Base-by-base conservation (phyloP, 306 rosid species). In the Begonia fuchsioides region DNA sequence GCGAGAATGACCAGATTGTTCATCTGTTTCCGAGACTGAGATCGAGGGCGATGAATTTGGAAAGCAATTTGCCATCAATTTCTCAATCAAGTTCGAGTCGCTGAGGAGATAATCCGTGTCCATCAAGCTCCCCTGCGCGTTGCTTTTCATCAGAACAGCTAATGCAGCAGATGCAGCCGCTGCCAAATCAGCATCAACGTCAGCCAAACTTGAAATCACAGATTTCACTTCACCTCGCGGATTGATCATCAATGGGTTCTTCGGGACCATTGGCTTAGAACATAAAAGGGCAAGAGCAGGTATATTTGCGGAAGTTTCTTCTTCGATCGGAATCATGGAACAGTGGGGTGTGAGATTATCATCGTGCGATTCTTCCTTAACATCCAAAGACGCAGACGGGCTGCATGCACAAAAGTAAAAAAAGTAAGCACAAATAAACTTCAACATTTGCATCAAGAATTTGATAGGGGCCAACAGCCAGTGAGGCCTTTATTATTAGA, bases 41-140 rank as follows among this genome's bases (percentile, higher is more conserved):
- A n/a, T n/a, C n/a, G n/a, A n/a, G n/a, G n/a, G n/a, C n/a, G 65
- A 20, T 19, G 56, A n/a, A n/a, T n/a, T n/a, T 8, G 68, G 48
- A n/a, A 55, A 32, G 44, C 20, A 58, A 9, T 53, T 54, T 44
- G 55, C 35, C 5, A 26, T 50, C 71, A 86, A 68, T 47, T 71
- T 76, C 61, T 55, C 72, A 53, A 81, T 70, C 77, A 78, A 51
- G 63, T 68, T 68, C 14, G 86, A 83, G 59, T 86, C 86, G 13
- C 64, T 72, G 17, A 79, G 60, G 50, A 86, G 90, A 43, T 76
- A 55, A 54, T 77, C 70, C 6, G 73, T 69, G 51, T 81, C 88
- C 9, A 86, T 72, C 62, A 53, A 3, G 67, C 64, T 65, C 17
- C 75, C 83, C 56, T 68, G 71, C 59, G 82, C 77, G 8, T 49